Conservation (phyloP, 2,329 filamentous ascomycete genomes). For the Periconia digitata region DNA sequence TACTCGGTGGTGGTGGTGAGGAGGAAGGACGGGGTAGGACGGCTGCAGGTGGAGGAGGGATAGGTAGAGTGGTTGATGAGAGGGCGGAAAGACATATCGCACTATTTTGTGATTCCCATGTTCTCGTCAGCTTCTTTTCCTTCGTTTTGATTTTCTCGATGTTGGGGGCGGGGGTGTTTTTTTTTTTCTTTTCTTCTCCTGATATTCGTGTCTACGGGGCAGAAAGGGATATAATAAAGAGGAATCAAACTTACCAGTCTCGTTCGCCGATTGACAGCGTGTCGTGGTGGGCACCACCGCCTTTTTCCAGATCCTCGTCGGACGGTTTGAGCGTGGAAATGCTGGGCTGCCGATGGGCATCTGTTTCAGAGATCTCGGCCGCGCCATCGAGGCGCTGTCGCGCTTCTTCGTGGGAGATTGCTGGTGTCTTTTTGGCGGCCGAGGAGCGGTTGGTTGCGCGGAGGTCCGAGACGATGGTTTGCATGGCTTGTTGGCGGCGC, state of each 20-base stretch:
- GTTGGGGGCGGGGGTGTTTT: too few species aligned
- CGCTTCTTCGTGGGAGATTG: constrained; percentile 22
- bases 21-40: too few species aligned
- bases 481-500: neutral
- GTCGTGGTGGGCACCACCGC: too few species aligned
- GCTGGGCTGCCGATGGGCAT: neutral
- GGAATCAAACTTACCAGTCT: constrained; percentile 28
- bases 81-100: constrained; percentile 33
- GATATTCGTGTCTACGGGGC: neutral
- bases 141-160: neutral
- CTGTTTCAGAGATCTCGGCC: constrained; percentile 14
- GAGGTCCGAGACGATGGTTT: neutral
- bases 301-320: too few species aligned
- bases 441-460: neutral
- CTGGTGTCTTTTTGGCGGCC: neutral
- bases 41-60: constrained; percentile 28
- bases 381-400: constrained; percentile 23
- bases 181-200: too few species aligned
- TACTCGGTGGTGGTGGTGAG: too few species aligned
- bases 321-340: neutral
- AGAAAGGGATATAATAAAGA: neutral
- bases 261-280: constrained; percentile 21
- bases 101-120: too few species aligned
- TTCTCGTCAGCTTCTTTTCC: neutral
- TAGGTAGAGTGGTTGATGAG: constrained; percentile 14